Evolutionary conservation across 1,139 yeast species (phyloP), one percentile per base, ranked within the genome.

Genomic region (Hansenula lynferdii): DNA sequence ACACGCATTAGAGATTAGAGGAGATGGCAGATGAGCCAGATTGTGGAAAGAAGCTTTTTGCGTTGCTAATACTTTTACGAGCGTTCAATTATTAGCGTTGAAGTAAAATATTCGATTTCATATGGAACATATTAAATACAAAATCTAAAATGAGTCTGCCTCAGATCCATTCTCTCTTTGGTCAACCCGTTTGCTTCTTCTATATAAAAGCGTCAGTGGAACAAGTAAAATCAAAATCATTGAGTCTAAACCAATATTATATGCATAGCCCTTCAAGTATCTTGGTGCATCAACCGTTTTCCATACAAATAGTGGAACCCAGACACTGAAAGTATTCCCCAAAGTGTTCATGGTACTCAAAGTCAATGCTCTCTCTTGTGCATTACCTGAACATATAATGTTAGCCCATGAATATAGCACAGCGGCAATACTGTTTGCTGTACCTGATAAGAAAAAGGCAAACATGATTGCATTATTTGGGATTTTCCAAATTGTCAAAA

Each of bases 271-370:
- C 36, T 66, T 70, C 37, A 61, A 61, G 49, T 61, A 77, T 36
- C 70, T 55, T 22, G 83, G 85, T 1, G 76, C 66, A 33, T 77
- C 80, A 2, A 60, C 65, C 1, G 84, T 77, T 38, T 66, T 70
- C 72, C 83, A 79, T 5, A 77, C 79, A 24, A 72, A 53, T 15
- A 54, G 44, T n/a, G 65, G 64, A 25, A 60, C 57, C 65, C 66
- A 61, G 10, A 64, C 63, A 42, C 73, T 72, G n/a, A 73, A 73
- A 2, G 78, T 78, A 50, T 73, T 73, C 27, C 75, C 70, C 41
- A 74, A 70, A 52, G 50, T 5, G 60, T 60, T 11, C 65, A 60
- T 45, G 53, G 65, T 17, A 41, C 61, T 60, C 60, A 65, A 60
- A 1, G 64, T 60, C 14, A 60, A 49, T 3, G 66, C 66, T 41